Evolutionary conservation across 2,329 filamentous ascomycete species (phyloP), one percentile per base, ranked within the genome.

Genomic region (Xylariaceae sp.): DNA sequence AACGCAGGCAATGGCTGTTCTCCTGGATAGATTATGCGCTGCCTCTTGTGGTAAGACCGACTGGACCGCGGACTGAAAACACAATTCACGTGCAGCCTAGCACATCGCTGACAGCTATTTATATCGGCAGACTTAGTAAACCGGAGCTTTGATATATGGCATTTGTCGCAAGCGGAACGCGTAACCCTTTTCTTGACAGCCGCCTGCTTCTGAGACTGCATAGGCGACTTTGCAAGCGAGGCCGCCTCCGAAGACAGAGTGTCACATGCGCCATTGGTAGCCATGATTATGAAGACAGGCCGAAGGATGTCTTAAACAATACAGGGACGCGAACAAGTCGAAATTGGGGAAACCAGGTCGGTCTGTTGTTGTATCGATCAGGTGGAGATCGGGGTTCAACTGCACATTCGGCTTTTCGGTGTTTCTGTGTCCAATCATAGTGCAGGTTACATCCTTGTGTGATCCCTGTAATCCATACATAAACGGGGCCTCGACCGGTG

Each of bases 351-450:
- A 12, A 22, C 37, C 37, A 22, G 22, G 19, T 16, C n/a, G 35
- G 41, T 6, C 39, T n/a, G n/a, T n/a, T n/a, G n/a, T n/a, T n/a
- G n/a, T n/a, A n/a, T n/a, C n/a, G n/a, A n/a, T n/a, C n/a, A 29
- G 7, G 25, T n/a, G 23, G 37, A 10, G 16, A 27, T 34, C 43
- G 43, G 35, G 29, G 10, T 27, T 33, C 17, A 36, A 6, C 37
- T 44, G 48, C 38, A 45, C 20, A 25, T 43, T 42, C 48, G 48
- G 48, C 42, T 45, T 45, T 48, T 48, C n/a, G n/a, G n/a, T n/a
- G n/a, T n/a, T n/a, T n/a, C n/a, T 45, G 37, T 20, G 29, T 25
- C 48, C 45, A 50, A 50, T 50, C 42, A 48, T 17, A 17, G 5
- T 11, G 10, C 20, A n/a, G 2, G 20, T 7, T n/a, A n/a, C n/a